These are phyloP conservation scores for Calonectria montana DNA, from an alignment of 2,329 filamentous ascomycete species.

Conservation along the genomic window DNA sequence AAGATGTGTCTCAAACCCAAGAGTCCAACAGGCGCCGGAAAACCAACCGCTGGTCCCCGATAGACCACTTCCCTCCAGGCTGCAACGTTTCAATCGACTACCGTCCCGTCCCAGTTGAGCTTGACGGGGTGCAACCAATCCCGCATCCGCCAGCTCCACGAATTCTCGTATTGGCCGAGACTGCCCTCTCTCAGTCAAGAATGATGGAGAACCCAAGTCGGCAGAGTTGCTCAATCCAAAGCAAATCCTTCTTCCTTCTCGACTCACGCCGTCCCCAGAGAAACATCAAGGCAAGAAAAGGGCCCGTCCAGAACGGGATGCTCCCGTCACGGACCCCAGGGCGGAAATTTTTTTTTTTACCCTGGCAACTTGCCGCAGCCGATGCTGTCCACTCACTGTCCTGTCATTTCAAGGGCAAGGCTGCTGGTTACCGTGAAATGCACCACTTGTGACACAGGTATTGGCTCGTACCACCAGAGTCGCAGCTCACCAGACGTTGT, in stretches of 20 bases:
- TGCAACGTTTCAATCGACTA: slow-evolving; percentile 32
- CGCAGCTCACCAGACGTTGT: slow-evolving; percentile 23
- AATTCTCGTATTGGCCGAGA: slow-evolving; percentile 10
- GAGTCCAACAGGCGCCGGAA: neutral
- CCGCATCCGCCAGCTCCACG: slow-evolving; percentile 21
- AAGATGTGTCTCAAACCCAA: slow-evolving; percentile 18
- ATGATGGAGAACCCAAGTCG: neutral
- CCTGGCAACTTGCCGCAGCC: slow-evolving; percentile 33
- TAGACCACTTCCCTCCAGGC: slow-evolving; percentile 29
- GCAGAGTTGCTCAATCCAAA: neutral
- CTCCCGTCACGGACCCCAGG: slow-evolving; percentile 24
- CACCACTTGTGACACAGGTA: slow-evolving; percentile 28
- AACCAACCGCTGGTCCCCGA: slow-evolving; percentile 5
- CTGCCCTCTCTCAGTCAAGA: neutral
- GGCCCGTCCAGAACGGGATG: slow-evolving; percentile 24
- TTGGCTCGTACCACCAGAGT: slow-evolving; percentile 28
- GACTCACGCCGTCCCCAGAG: neutral
- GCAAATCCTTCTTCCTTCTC: neutral
- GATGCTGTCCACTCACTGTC: slow-evolving; percentile 35
- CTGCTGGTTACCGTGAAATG: slow-evolving; percentile 29
- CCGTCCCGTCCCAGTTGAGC: neutral
- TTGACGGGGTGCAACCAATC: slow-evolving; percentile 20
- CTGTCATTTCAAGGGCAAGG: slow-evolving; percentile 39
- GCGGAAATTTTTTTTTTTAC: slow-evolving; percentile 38
- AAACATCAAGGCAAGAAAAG: neutral